Base-by-base conservation (phyloP, 768 basidiomycete genomes). In the Suillus clintonianus region DNA sequence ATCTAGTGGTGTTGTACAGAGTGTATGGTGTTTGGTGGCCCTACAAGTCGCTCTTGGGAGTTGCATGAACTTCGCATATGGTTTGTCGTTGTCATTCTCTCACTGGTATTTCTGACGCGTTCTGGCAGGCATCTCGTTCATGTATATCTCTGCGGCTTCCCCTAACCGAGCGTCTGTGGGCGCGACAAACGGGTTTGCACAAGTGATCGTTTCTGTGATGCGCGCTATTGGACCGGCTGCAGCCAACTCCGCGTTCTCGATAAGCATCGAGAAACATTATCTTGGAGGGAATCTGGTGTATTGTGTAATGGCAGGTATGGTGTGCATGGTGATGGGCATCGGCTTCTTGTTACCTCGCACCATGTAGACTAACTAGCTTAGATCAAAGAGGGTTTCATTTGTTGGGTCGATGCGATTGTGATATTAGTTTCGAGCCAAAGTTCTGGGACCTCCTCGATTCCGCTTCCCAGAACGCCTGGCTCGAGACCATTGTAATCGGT, bases 161-260 rank as follows among this genome's bases (percentile, higher is more conserved):
- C 90, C 90, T n/a, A 89, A 89, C 70, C 80, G 81, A 63, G 83
- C 83, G 17, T 85, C 88, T 10, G 80, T 91, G 13, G 90, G 90
- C 19, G 85, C 89, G 17, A 89, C 87, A n/a, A 90, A 91, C 69
- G 90, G 90, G 6, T 62, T 86, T 27, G 72, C 74, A 6, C 71
- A 73, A 39, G 65, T 63, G 61, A 22, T 66, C 36, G 76, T 76
- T 6, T 77, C 74, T 45, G 2, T 71, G 4, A 37, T 56, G 69
- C 75, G 74, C 24, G 71, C 72, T 13, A 2, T 76, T 9, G 74
- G 69, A 11, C 76, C 74, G 11, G 71, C 65, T 6, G n/a, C 50
- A 5, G 71, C 68, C 4, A 76, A 68, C 22, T 70, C 76, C 13
- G 67, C 71, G 1, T 76, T 67, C 65, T 76, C 75, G 1, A 58